A percentile compares a stretch with the other conserved stretches of the same genome.
These are phyloP conservation scores for Pleoardoris graminearum DNA, from an alignment of 2,329 filamentous ascomycete species.

Conservation along the genomic window DNA sequence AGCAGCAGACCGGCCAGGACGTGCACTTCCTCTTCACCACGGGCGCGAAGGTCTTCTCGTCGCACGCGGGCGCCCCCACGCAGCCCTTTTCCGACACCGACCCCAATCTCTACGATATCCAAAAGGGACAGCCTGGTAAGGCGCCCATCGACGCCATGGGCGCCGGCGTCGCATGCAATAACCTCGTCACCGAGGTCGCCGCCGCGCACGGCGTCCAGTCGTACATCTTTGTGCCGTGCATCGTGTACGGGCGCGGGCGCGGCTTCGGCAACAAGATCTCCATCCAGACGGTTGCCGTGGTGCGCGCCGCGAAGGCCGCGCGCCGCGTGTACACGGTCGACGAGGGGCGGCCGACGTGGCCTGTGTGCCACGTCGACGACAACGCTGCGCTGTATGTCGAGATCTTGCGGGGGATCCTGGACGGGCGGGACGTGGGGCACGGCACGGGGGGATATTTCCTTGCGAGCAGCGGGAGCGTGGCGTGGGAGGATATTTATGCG, in stretches of 20 bases:
- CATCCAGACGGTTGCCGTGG: conserved; percentile 56
- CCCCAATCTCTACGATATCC: conserved; percentile 48
- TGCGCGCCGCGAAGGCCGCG: conserved; percentile 50
- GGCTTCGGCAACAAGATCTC: conserved; percentile 58
- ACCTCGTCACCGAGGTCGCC: conserved; percentile 49
- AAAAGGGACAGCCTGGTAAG: conserved; percentile 44
- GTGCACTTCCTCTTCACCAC: conserved; percentile 58
- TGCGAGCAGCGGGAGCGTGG: conserved; percentile 53
- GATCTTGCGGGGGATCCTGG: conserved; percentile 52
- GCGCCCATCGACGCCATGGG: conserved; percentile 10
- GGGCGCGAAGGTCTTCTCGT: conserved; percentile 59
- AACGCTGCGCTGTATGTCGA: conserved; percentile 53
- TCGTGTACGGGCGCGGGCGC: conserved; percentile 56
- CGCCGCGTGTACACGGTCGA: conserved; percentile 52
- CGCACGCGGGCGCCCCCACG: conserved; percentile 50
- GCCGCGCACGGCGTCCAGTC: conserved; percentile 50
- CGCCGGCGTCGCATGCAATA: conserved; percentile 50
- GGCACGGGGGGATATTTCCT: conserved; percentile 57
- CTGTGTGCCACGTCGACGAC: conserved; percentile 57
- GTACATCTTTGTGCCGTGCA: conserved; percentile 60
- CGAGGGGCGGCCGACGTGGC: conserved; percentile 52
- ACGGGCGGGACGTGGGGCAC: conserved; percentile 41
- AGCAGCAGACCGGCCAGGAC: conserved; percentile 44
- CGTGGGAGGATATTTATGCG: conserved; percentile 57
- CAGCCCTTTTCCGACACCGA: conserved; percentile 52